A percentile compares a stretch with the other conserved stretches of the same genome.
These are phyloP conservation scores for Neophaeococcomyces mojaviensis DNA, from an alignment of 2,329 filamentous ascomycete species.

Conservation along the genomic window DNA sequence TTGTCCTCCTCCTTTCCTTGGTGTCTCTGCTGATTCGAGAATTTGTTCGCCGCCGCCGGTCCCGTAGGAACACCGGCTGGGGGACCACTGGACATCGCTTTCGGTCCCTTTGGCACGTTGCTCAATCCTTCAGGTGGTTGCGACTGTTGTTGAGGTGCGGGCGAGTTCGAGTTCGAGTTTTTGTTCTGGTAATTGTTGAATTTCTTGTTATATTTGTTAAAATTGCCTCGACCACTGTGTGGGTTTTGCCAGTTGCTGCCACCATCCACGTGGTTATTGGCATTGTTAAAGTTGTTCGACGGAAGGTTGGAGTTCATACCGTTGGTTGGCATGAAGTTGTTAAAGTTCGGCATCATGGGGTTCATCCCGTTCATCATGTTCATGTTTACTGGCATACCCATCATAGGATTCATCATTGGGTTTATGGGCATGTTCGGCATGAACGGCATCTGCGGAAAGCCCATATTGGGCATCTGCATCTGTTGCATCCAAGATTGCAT, in stretches of 20 bases:
- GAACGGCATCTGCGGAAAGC: constrained; percentile 13
- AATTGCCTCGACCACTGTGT: constrained; percentile 19
- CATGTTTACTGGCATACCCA: constrained; percentile 28
- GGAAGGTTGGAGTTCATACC: constrained; percentile 24
- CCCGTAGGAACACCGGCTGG: constrained; percentile 8
- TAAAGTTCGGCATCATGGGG: constrained; percentile 15
- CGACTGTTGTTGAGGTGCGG: constrained; percentile 14
- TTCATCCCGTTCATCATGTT: constrained; percentile 30
- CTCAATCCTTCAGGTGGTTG: constrained; percentile 25
- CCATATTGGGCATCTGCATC: constrained; percentile 9
- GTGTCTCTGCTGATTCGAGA: constrained; percentile 53
- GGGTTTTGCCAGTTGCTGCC: constrained; percentile 25
- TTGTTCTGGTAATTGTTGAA: constrained; percentile 12
- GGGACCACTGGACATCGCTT: constrained; percentile 14
- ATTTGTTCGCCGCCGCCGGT: constrained; percentile 28
- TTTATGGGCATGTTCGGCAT: constrained; percentile 20
- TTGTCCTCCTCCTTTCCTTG: constrained; percentile 66
- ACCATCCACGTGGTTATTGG: constrained; percentile 24
- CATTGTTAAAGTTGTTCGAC: constrained; percentile 27
- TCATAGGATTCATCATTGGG: constrained; percentile 43
- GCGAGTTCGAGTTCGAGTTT: constrained; percentile 10
- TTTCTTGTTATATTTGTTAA: constrained; percentile 8
- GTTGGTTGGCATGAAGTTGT: constrained; percentile 30
- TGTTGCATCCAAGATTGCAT: constrained; percentile 22
- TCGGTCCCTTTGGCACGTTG: constrained; percentile 21